Evolutionary conservation across 192 early-diverging fungal genomes (phyloP), one percentile per base, ranked within the genome.

Genomic region (Umbelopsis vinacea): DNA sequence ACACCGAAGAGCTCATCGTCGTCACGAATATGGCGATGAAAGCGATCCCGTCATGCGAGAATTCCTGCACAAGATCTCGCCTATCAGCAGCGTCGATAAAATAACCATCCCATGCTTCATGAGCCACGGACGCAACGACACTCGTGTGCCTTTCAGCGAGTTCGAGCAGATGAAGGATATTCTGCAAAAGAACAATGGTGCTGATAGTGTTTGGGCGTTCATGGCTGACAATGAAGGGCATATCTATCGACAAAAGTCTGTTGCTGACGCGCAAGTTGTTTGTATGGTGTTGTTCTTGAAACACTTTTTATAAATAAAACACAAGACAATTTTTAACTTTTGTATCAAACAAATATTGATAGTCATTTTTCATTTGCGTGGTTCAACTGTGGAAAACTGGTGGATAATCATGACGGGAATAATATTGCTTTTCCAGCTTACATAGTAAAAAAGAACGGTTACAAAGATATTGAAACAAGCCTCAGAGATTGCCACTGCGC

Each of bases 141-240:
- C 66, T 5, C 35, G 67, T 6, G 67, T 68, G 6, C 67, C 67
- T 7, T 68, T 47, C 22, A 24, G 37, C 23, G 67, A 47, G 22
- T 68, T 68, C 26, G 40, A 47, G 46, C 40, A 68, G 26, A 68
- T 68, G 67, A 68, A 68, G 24, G 67, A 22, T 17, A 68, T 47
- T 12, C 21, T 68, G 45, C 45, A 47, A 19, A 48, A 68, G 67
- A 48, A 46, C 67, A 68, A 68, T 68, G 67, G 67, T 15, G 67
- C 37, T 21, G 46, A 68, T 38, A 68, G 46, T 21, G 67, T 68
- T 24, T 68, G 67, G 67, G 40, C 45, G 4, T 47, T 68, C 11
- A 48, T 48, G 46, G 40, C 45, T 48, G 67, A 68, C 35, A 68
- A 68, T 45, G 67, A 68, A 68, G 67, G 67, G 1, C 67, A 68